A percentile compares a stretch with the other conserved stretches of the same genome.
Evolutionary conservation across 257 asterid genomes (phyloP).

Genomic region (Solanum corneliomulleri): DNA sequence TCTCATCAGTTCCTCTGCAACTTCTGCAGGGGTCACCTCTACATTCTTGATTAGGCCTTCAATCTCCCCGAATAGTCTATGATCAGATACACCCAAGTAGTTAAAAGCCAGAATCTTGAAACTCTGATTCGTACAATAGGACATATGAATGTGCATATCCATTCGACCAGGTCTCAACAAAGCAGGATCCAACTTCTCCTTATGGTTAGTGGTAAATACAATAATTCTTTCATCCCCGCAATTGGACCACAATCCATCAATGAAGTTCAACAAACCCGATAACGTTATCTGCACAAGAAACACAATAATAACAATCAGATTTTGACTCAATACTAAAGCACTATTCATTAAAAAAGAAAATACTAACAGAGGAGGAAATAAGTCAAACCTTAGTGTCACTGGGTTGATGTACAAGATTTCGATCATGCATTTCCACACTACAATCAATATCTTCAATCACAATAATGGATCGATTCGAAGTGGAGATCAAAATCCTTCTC

Average conservation of each 20-base stretch:
- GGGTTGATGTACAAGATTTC: constrained; percentile 12
- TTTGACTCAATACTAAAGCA: neutral
- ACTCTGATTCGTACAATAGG: constrained; percentile 48
- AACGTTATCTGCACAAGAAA: constrained; percentile 39
- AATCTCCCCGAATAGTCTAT: constrained; percentile 21
- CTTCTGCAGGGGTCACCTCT: constrained; percentile 54
- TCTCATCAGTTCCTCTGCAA: constrained; percentile 79
- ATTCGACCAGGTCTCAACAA: constrained; percentile 66
- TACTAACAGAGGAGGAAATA: neutral
- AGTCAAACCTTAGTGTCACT: constrained; percentile 23
- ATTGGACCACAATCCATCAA: constrained; percentile 74
- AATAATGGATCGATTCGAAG: constrained; percentile 50
- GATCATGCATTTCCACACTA: constrained; percentile 49
- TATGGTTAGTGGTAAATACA: constrained; percentile 73
- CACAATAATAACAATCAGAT: neutral
- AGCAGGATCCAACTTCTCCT: constrained; percentile 75
- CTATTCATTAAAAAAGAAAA: neutral
- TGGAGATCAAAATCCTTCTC: constrained; percentile 48
- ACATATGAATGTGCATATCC: constrained; percentile 83
- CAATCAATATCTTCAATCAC: constrained; percentile 83
- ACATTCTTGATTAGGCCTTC: constrained; percentile 28
- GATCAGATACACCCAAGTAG: constrained; percentile 35
- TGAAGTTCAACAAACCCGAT: constrained; percentile 69
- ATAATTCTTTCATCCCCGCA: constrained; percentile 72
- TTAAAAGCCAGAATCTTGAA: constrained; percentile 48